Base-by-base conservation (phyloP, 805 yeast species). In the Saccharomycopsis sp. region DNA sequence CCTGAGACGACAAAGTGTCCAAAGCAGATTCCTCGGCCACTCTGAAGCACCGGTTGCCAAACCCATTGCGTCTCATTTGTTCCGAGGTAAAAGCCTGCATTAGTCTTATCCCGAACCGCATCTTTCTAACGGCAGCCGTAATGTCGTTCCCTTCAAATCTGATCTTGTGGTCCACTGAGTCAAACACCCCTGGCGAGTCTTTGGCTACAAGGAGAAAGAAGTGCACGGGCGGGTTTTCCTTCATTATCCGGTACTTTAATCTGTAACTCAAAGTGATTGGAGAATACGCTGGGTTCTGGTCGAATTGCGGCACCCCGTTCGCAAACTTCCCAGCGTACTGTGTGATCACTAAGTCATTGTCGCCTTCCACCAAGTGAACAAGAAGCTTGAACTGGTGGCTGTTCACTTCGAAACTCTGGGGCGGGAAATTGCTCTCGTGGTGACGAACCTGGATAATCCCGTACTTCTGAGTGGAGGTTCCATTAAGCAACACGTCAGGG, bases 11-110 rank as follows among this genome's bases (percentile, higher is more conserved):
- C 3, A 74, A 60, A 0, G 89, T 73, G 41, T 75, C 75, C 12
- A 59, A 58, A 3, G 25, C 38, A 16, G 67, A 57, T 49, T 75
- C 83, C 52, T 88, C 94, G 2, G 68, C 77, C 49, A 86, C 81
- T 46, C 75, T 74, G 59, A 86, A 86, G 3, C 82, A 68, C 46
- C 96, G 64, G 49, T 77, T 73, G 8, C 95, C 94, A 54, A 84
- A 73, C 0, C 92, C 88, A 34, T 74, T 70, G 30, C 79, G 63
- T 39, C 75, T 58, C 94, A 89, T 85, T 55, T 87, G 95, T 51
- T 88, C 96, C 51, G 76, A 77, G 0, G 96, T 88, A 58, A 72
- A 87, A 1, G 95, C 94, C 52, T 85, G 89, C 94, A 85, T 84
- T 59, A 88, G 59, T 51, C 95, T 68, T 4, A 82, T 94, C 3